Evolutionary conservation across 768 basidiomycete species (phyloP).

Genomic region (Leucocoprinus leucothites): DNA sequence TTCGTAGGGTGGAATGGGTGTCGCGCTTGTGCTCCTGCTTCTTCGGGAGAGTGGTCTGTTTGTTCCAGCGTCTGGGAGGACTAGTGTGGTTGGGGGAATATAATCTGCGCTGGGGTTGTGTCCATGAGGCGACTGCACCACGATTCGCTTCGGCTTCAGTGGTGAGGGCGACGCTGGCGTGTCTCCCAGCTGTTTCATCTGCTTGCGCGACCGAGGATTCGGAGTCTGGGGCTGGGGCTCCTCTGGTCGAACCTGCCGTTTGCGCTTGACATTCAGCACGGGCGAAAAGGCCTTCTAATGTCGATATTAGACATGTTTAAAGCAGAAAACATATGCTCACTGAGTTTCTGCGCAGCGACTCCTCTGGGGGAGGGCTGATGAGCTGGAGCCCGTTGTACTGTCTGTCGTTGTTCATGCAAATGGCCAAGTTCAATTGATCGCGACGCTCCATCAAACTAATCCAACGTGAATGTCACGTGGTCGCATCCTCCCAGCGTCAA

Average conservation of each 20-base stretch:
- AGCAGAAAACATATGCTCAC: constrained; percentile 12
- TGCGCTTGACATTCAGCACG: constrained; percentile 37
- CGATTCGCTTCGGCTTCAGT: constrained; percentile 22
- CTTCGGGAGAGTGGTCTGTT: constrained; percentile 18
- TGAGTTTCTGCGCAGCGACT: constrained; percentile 35
- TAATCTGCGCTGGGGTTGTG: constrained; percentile 49
- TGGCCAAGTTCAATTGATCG: not conserved
- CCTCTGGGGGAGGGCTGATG: constrained; percentile 67
- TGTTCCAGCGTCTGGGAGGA: constrained; percentile 3
- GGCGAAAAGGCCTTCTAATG: not conserved
- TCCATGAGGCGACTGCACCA: constrained; percentile 37
- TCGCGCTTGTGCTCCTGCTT: constrained; percentile 38
- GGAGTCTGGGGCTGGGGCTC: constrained; percentile 49
- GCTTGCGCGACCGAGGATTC: constrained; percentile 49
- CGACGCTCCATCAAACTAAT: not conserved
- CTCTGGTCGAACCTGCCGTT: too few species aligned
- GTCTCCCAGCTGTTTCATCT: constrained; percentile 19
- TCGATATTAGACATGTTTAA: not conserved
- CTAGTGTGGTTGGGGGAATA: constrained; percentile 31
- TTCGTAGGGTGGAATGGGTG: constrained; percentile 61
- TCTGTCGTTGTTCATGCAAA: constrained; percentile 12
- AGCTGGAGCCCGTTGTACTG: constrained; percentile 28
- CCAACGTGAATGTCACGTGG: constrained; percentile 21
- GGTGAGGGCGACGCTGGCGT: constrained; percentile 15
- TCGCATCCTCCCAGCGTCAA: constrained; percentile 14